Conservation (phyloP, 2,329 filamentous ascomycete genomes). For the Fusarium nodosum region DNA sequence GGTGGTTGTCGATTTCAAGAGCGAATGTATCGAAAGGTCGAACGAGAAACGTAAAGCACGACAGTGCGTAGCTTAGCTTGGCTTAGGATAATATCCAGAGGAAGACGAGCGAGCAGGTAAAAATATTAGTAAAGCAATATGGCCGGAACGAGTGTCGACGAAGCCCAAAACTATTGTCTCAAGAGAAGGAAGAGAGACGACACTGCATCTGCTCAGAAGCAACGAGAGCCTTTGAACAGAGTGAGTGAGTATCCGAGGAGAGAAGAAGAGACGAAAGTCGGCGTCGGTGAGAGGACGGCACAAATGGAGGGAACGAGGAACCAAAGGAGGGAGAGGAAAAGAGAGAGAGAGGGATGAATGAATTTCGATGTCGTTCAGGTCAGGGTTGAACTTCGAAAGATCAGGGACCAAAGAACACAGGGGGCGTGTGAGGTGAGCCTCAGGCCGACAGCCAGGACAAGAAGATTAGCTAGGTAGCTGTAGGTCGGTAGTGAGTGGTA, state of each 20-base stretch:
- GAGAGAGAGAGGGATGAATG: slow-evolving; percentile 29
- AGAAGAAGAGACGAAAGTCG: slow-evolving; percentile 41
- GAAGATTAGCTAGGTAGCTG: slow-evolving; percentile 42
- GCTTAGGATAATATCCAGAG: slow-evolving; percentile 37
- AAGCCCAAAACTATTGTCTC: slow-evolving; percentile 49
- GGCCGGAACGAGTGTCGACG: slow-evolving; percentile 53
- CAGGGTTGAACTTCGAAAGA: slow-evolving; percentile 42
- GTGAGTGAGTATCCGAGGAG: slow-evolving; percentile 41
- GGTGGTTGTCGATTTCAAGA: slow-evolving; percentile 40
- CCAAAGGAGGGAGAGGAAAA: slow-evolving; percentile 41
- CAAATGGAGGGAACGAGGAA: slow-evolving; percentile 44
- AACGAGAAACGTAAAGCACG: slow-evolving; percentile 51
- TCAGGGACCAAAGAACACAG: slow-evolving; percentile 44
- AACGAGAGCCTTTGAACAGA: slow-evolving; percentile 40
- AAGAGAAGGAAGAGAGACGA: slow-evolving; percentile 48
- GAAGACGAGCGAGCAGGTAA: slow-evolving; percentile 46
- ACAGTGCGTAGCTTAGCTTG: slow-evolving; percentile 31
- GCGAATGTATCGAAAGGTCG: slow-evolving; percentile 48
- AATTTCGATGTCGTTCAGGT: slow-evolving; percentile 41
- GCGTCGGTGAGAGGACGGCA: slow-evolving; percentile 43
- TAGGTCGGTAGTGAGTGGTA: slow-evolving; percentile 9
- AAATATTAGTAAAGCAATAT: slow-evolving; percentile 53
- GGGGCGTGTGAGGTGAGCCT: slow-evolving; percentile 40
- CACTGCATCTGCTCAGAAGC: slow-evolving; percentile 51
- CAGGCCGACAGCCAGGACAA: slow-evolving; percentile 41